Evolutionary conservation across 164 flowering plant species (phyloP).

Genomic region (Protea cynaroides): DNA sequence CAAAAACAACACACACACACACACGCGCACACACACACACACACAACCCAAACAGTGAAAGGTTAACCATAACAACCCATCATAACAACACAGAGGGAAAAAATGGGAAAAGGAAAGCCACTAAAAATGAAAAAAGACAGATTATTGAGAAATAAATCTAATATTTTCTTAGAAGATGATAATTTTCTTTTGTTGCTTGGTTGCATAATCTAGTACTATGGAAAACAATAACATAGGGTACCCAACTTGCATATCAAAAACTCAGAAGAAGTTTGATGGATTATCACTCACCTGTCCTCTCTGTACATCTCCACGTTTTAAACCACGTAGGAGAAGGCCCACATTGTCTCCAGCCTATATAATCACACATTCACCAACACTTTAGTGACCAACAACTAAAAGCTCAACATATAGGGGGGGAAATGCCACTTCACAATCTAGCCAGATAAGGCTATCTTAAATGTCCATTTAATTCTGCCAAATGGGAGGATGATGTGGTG

Average conservation of each 20-base stretch:
- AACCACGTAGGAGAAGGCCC: conserved; percentile 94
- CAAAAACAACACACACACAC: too few relatives aligned
- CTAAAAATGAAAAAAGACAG: not conserved
- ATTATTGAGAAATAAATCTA: not conserved
- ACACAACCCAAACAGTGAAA: too few relatives aligned
- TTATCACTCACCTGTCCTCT: conserved; percentile 68
- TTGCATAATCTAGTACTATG: not conserved
- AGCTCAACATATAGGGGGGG: too few relatives aligned
- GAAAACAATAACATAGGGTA: not conserved
- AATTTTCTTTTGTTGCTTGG: not conserved
- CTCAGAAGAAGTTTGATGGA: too few relatives aligned
- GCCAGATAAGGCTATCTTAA: too few relatives aligned
- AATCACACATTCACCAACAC: conserved; percentile 7
- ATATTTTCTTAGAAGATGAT: not conserved
- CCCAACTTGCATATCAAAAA: not conserved
- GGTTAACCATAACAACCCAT: too few relatives aligned
- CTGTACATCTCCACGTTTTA: conserved; percentile 80
- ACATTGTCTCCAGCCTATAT: conserved; percentile 97
- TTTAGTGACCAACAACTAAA: not conserved
- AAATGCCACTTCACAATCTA: too few relatives aligned
- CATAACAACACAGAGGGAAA: too few relatives aligned
- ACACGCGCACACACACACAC: too few relatives aligned
- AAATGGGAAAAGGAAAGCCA: not conserved
- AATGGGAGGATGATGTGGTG: too few relatives aligned
- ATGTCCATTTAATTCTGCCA: too few relatives aligned